phyloP scores from a whole-genome alignment of 345 rosid species.

The Boechera retrofracta region DNA sequence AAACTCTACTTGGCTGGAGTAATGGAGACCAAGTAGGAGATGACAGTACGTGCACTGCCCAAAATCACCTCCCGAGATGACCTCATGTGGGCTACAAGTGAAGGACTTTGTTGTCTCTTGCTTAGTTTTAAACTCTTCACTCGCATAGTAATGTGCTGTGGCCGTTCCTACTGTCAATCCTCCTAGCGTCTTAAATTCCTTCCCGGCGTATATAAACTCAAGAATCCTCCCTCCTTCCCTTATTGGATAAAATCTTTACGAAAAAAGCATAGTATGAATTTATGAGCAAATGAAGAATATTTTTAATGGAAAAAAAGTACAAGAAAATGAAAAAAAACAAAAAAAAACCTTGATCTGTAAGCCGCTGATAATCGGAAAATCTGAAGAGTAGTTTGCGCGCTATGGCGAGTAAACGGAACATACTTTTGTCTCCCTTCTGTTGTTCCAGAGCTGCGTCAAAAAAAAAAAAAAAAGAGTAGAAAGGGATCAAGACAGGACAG shows the following conservation, averaged over 20 bases:
- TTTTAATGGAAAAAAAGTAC: neutral
- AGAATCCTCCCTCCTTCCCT: slow-evolving; percentile 84
- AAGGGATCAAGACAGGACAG: slow-evolving; percentile 9
- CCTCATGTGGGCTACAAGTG: slow-evolving; percentile 87
- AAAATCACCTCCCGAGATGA: slow-evolving; percentile 80
- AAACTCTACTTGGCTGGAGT: slow-evolving; percentile 64
- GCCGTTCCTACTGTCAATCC: slow-evolving; percentile 84
- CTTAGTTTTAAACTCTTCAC: slow-evolving; percentile 85
- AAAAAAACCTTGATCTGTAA: slow-evolving; percentile 76
- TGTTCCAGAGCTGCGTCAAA: slow-evolving; percentile 76
- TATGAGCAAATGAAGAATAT: neutral
- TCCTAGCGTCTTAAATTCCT: slow-evolving; percentile 73
- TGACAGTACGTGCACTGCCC: slow-evolving; percentile 87
- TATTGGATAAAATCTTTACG: slow-evolving; percentile 66
- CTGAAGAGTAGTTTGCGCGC: slow-evolving; percentile 78
- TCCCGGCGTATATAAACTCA: slow-evolving; percentile 90
- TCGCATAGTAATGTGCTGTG: slow-evolving; percentile 84
- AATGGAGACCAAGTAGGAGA: slow-evolving; percentile 83
- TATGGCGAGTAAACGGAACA: slow-evolving; percentile 81
- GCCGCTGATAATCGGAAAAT: slow-evolving; percentile 85
- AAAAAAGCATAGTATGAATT: slow-evolving; percentile 10
- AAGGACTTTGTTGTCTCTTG: slow-evolving; percentile 73
- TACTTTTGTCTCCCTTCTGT: slow-evolving; percentile 90
- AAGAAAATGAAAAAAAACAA: slow-evolving; percentile 24
- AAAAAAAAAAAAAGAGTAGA: neutral